phyloP scores from a whole-genome alignment of 805 yeast species.

The Hanseniaspora mollemarum region DNA sequence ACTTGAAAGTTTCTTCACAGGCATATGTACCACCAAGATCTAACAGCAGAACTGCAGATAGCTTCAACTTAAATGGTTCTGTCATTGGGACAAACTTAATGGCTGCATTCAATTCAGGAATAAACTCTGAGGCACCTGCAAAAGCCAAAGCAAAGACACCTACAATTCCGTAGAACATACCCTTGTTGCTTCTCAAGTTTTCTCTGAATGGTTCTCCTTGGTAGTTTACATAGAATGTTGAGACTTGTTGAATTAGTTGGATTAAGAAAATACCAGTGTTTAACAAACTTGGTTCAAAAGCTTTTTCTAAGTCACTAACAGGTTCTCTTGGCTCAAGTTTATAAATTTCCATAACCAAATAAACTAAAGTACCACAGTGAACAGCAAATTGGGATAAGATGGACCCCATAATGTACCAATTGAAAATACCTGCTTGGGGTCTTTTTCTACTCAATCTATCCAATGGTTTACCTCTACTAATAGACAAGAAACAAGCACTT shows the following conservation, averaged over 20 bases:
- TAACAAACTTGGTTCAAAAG: slow-evolving; percentile 75
- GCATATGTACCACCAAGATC: slow-evolving; percentile 70
- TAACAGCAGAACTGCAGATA: slow-evolving; percentile 58
- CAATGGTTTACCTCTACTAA: slow-evolving; percentile 85
- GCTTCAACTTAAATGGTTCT: slow-evolving; percentile 56
- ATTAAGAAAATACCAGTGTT: slow-evolving; percentile 93
- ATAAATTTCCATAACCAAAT: slow-evolving; percentile 74
- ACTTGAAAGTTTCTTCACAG: slow-evolving; percentile 70
- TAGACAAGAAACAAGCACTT: slow-evolving; percentile 87
- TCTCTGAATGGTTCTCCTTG: slow-evolving; percentile 96
- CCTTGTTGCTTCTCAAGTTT: slow-evolving; percentile 77
- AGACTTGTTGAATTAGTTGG: slow-evolving; percentile 91
- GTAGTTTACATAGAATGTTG: slow-evolving; percentile 94
- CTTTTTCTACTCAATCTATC: slow-evolving; percentile 83
- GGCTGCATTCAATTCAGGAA: slow-evolving; percentile 88
- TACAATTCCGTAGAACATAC: slow-evolving; percentile 89
- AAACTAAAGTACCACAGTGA: slow-evolving; percentile 71
- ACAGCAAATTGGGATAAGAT: slow-evolving; percentile 92
- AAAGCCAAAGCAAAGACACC: slow-evolving; percentile 85
- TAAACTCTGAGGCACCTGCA: slow-evolving; percentile 83
- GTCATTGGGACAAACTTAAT: slow-evolving; percentile 87
- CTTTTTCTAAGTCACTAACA: slow-evolving; percentile 77
- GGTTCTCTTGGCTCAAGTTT: slow-evolving; percentile 87
- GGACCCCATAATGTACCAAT: slow-evolving; percentile 92
- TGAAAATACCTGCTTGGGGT: slow-evolving; percentile 96